A percentile compares a stretch with the other conserved stretches of the same genome.
phyloP scores from a whole-genome alignment of 2,329 filamentous ascomycete genomes.

The Aspergillus brunneoviolaceus region DNA sequence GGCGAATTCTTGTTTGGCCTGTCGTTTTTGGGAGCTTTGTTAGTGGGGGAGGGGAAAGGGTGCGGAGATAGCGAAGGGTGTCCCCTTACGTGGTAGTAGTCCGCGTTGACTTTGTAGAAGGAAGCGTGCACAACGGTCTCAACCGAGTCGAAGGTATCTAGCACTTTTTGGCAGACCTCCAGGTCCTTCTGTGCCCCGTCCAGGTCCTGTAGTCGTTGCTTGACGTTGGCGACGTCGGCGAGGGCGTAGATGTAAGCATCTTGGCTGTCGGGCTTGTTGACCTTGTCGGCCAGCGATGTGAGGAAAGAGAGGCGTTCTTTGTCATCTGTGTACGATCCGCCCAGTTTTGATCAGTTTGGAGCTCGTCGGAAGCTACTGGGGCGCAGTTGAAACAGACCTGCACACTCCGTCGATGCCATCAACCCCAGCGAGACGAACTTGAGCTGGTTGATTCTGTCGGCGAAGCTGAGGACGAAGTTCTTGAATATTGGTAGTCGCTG shows the following conservation, averaged over 20 bases:
- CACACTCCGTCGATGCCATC: slow-evolving; percentile 79
- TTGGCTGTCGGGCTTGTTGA: slow-evolving; percentile 88
- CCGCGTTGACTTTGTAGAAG: slow-evolving; percentile 93
- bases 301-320: slow-evolving; percentile 84
- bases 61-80: no score
- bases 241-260: slow-evolving; percentile 94
- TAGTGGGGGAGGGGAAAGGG: background rate
- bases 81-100: slow-evolving; percentile 75
- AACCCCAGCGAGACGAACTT: slow-evolving; percentile 91
- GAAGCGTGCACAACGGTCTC: slow-evolving; percentile 93
- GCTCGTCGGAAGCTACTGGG: background rate
- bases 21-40: background rate
- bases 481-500: slow-evolving; percentile 91
- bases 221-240: slow-evolving; percentile 83
- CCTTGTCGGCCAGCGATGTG: slow-evolving; percentile 77
- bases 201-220: slow-evolving; percentile 74
- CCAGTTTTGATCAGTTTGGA: background rate
- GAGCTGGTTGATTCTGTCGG: slow-evolving; percentile 97
- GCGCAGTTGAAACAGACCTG: slow-evolving; percentile 23
- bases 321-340: slow-evolving; percentile 62
- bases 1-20: slow-evolving; percentile 85
- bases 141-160: slow-evolving; percentile 91
- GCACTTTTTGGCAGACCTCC: slow-evolving; percentile 79
- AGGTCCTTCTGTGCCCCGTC: slow-evolving; percentile 84
- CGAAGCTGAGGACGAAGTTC: slow-evolving; percentile 91